Evolutionary conservation across 2,329 filamentous ascomycete genomes (phyloP), one percentile per base, ranked within the genome.

Genomic region (Thermoascus crustaceus): DNA sequence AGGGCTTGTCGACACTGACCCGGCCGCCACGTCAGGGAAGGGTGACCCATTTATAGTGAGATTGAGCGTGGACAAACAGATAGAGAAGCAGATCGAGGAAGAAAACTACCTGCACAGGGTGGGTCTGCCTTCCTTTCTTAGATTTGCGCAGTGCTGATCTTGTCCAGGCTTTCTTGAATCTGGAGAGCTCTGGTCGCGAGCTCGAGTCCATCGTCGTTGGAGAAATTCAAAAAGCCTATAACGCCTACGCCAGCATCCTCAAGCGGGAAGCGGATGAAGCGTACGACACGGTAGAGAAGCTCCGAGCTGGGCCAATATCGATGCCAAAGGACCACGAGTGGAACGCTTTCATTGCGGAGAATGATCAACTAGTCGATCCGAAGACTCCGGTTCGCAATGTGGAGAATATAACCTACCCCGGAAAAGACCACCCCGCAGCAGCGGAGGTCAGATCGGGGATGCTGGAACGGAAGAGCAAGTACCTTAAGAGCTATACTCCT

Each of bases 221-320:
- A 47, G 91, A 98, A 62, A 93, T 98, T 26, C 91, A 98, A 56
- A 96, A 96, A 61, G 87, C 91, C 0, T 96, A 95, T 67, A 94
- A 91, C 52, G 87, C 88, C 2, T 86, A 94, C 49, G 85, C 88
- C 16, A 83, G 82, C 35, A 94, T 96, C 44, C 68, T 96, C 41
- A 94, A 89, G 67, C 81, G 87, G 30, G 89, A 96, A 56, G 84
- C 86, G 7, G 87, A 94, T 46, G 80, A 85, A 36, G 78, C 82
- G 21, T 85, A 86, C 53, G 74, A 75, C 37, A 74, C 85, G 2
- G 75, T 89, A 7, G 86, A 94, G 40, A 82, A 83, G 51, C 76
- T 98, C 2, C 83, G 85, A 27, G 76, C 74, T 24, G 88, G 89
- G 0, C 88, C 89, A 2, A 79, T 96, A 40, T 74, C 82, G n/a